These are phyloP conservation scores for Sphagnum tenellum DNA, from an alignment of 225 moss, liverwort and hornwort genomes.

Conservation along the genomic window DNA sequence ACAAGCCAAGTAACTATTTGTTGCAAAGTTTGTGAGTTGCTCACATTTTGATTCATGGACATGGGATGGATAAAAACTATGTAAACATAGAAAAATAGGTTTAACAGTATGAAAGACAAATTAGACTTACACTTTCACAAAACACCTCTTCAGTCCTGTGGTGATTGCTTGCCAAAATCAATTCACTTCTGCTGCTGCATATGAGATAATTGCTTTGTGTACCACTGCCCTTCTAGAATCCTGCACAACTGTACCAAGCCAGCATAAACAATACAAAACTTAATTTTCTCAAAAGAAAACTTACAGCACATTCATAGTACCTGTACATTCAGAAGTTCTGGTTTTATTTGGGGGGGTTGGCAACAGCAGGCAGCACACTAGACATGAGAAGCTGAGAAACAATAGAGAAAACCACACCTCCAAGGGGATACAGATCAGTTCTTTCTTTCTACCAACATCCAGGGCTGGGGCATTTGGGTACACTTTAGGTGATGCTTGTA, in stretches of 20 bases:
- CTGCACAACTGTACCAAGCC: slow-evolving; percentile 80
- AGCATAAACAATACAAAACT: too few relatives aligned
- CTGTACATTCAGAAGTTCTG: too few relatives aligned
- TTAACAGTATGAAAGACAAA: too few relatives aligned
- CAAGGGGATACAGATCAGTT: slow-evolving; percentile 37
- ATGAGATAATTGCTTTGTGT: slow-evolving; percentile 54
- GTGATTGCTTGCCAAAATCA: slow-evolving; percentile 50
- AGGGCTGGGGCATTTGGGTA: slow-evolving; percentile 45
- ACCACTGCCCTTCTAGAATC: slow-evolving; percentile 66
- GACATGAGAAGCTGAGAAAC: too few relatives aligned
- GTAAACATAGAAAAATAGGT: too few relatives aligned
- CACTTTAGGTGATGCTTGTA: slow-evolving; percentile 29
- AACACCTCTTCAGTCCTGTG: slow-evolving; percentile 45
- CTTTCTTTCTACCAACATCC: slow-evolving; percentile 43
- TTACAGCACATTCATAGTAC: too few relatives aligned
- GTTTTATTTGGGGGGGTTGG: too few relatives aligned
- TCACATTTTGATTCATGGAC: too few relatives aligned
- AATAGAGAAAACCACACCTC: slow-evolving; percentile 17
- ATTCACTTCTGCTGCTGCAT: slow-evolving; percentile 62
- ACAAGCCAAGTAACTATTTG: too few relatives aligned
- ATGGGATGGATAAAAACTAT: too few relatives aligned
- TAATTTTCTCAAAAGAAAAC: neutral
- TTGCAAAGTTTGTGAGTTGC: too few relatives aligned
- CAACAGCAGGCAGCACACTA: too few relatives aligned
- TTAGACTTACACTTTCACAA: slow-evolving; percentile 43